phyloP scores from a whole-genome alignment of 1,284 basidiomycete genomes.

The Rhodotorula sp. region DNA sequence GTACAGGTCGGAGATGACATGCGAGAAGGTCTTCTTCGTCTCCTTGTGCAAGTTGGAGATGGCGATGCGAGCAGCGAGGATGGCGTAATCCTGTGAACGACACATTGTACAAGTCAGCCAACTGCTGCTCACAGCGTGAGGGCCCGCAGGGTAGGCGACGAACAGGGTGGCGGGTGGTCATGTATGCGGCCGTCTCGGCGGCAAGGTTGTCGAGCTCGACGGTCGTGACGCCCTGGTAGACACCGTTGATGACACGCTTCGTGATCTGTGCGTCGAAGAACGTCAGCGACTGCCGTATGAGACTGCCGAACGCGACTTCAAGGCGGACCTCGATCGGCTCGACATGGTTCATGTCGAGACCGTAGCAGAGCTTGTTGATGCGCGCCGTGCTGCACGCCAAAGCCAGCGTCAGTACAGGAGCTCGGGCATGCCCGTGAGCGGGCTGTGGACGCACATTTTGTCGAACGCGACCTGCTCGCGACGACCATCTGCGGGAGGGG shows the following conservation, averaged over 20 bases:
- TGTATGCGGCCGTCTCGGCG: conserved; percentile 79
- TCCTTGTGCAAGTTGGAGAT: conserved; percentile 99
- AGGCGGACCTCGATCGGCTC: conserved; percentile 84
- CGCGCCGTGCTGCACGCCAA: conserved; percentile 55
- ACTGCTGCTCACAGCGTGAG: neutral
- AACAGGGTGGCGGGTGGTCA: conserved; percentile 65
- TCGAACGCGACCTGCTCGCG: conserved; percentile 85
- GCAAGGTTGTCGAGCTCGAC: conserved; percentile 79
- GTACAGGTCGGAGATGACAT: conserved; percentile 87
- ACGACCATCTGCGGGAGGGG: conserved; percentile 58
- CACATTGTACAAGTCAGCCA: neutral
- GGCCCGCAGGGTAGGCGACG: neutral
- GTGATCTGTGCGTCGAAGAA: conserved; percentile 61
- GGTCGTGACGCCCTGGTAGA: conserved; percentile 87
- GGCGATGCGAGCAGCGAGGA: conserved; percentile 96
- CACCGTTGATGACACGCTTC: conserved; percentile 92
- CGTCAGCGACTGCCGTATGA: neutral
- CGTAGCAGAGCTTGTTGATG: conserved; percentile 95
- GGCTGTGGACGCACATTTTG: conserved; percentile 60
- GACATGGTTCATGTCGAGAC: conserved; percentile 88
- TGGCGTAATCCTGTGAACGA: conserved; percentile 87
- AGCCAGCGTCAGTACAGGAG: too few species aligned
- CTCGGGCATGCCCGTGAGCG: neutral
- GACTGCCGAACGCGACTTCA: neutral
- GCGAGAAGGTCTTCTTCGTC: conserved; percentile 94